These are phyloP conservation scores for Aspergillus affinis DNA, from an alignment of 495 filamentous ascomycete species.

Conservation along the genomic window DNA sequence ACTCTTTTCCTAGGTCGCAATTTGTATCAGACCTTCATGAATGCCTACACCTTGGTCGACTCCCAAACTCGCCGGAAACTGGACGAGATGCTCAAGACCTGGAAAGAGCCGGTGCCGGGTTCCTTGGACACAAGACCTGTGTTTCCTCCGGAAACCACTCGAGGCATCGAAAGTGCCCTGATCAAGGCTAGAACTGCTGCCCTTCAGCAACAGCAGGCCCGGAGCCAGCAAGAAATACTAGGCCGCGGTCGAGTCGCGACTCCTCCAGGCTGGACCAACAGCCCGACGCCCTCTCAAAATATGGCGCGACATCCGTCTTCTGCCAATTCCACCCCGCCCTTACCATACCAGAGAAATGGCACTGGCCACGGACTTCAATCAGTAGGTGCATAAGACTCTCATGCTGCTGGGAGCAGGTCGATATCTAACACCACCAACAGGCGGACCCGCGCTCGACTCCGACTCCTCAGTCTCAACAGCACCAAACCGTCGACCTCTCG, in stretches of 20 bases:
- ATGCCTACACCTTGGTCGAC: conserved; percentile 87
- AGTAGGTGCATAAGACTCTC: conserved; percentile 26
- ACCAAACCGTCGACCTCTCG: conserved; percentile 52
- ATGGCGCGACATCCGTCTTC: conserved; percentile 39
- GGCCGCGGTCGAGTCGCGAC: conserved; percentile 55
- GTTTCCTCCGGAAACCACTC: conserved; percentile 79
- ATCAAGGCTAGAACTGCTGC: conserved; percentile 81
- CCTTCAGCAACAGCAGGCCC: conserved; percentile 67
- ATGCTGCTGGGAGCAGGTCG: not conserved
- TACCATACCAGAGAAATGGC: conserved; percentile 35
- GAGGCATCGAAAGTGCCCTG: conserved; percentile 88
- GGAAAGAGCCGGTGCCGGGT: conserved; percentile 94
- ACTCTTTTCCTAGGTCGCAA: conserved; percentile 89
- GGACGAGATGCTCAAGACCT: conserved; percentile 96
- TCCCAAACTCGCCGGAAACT: conserved; percentile 77
- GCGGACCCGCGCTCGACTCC: conserved; percentile 29
- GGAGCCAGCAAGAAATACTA: conserved; percentile 62
- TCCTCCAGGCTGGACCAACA: conserved; percentile 59
- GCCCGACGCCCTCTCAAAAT: conserved; percentile 65
- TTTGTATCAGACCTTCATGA: conserved; percentile 93
- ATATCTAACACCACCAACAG: conserved; percentile 24
- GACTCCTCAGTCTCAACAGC: conserved; percentile 41
- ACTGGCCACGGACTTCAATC: conserved; percentile 32
- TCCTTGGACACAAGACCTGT: conserved; percentile 86
- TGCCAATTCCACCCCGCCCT: conserved; percentile 15